Conservation (phyloP, 1,139 yeast genomes). For the Magnusiomyces magnusii region DNA sequence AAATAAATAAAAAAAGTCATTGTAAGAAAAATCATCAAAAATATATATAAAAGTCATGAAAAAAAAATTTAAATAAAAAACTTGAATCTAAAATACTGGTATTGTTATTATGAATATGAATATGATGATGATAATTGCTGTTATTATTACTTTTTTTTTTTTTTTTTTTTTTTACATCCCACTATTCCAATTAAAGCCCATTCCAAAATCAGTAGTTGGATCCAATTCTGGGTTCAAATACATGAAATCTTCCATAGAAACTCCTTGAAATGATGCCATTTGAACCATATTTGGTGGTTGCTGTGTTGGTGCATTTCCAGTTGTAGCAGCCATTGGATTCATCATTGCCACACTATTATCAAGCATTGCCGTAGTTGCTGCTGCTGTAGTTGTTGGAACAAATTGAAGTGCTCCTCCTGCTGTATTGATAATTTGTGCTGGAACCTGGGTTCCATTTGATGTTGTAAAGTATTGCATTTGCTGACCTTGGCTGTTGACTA, state of each 20-base stretch:
- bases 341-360: not conserved
- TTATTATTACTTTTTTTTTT: not conserved
- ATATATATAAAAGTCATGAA: not conserved
- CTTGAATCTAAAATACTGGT: not conserved
- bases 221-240: not conserved
- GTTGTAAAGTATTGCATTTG: not conserved
- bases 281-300: not conserved
- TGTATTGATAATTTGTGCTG: not conserved
- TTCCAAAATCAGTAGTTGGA: not conserved
- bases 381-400: not conserved
- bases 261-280: not conserved
- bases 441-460: not conserved
- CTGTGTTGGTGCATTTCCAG: not conserved
- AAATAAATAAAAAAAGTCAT: not conserved
- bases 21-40: not conserved
- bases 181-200: not conserved
- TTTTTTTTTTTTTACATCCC: not conserved
- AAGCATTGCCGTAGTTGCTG: not conserved
- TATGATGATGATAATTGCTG: no score
- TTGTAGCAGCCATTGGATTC: not conserved
- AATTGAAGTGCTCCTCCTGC: not conserved
- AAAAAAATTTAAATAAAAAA: conserved; percentile 9
- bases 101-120: no score
- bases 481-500: not conserved
- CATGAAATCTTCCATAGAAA: not conserved